These are phyloP conservation scores for Plasmodium fragile DNA, from an alignment of 169 alveolate genomes.

Conservation along the genomic window DNA sequence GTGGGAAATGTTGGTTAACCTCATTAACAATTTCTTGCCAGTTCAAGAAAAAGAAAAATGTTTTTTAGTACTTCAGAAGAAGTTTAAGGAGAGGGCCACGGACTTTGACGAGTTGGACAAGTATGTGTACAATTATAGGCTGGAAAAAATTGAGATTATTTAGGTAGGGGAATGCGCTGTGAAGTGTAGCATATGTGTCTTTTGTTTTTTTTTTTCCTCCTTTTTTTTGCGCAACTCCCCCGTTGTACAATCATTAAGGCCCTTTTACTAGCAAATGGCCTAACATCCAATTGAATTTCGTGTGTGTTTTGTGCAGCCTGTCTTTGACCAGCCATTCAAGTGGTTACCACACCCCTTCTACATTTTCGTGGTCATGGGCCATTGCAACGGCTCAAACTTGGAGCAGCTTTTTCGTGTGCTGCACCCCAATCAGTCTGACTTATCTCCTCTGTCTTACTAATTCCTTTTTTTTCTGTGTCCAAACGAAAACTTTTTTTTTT, in stretches of 20 bases:
- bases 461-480: constrained; percentile 5
- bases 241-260: not conserved
- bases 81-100: constrained; percentile 44
- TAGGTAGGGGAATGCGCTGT: not conserved
- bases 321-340: not conserved
- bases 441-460: not conserved
- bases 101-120: constrained; percentile 56
- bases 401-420: not conserved
- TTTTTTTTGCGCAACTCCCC: not conserved
- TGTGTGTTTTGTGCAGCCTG: not conserved
- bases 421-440: not conserved
- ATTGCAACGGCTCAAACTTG: not conserved
- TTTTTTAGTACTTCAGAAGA: constrained; percentile 37
- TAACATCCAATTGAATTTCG: not conserved
- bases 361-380: not conserved
- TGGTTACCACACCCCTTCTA: not conserved
- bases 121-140: constrained; percentile 68
- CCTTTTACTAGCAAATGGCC: not conserved
- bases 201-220: not conserved
- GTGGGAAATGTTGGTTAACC: constrained; percentile 44
- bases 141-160: constrained; percentile 44
- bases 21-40: constrained; percentile 68
- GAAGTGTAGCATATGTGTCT: not conserved
- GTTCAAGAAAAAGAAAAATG: constrained; percentile 58
- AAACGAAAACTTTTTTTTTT: not conserved